Evolutionary conservation across 352 stramenopile genomes (phyloP).

Genomic region (Hyaloperonospora brassicae): DNA sequence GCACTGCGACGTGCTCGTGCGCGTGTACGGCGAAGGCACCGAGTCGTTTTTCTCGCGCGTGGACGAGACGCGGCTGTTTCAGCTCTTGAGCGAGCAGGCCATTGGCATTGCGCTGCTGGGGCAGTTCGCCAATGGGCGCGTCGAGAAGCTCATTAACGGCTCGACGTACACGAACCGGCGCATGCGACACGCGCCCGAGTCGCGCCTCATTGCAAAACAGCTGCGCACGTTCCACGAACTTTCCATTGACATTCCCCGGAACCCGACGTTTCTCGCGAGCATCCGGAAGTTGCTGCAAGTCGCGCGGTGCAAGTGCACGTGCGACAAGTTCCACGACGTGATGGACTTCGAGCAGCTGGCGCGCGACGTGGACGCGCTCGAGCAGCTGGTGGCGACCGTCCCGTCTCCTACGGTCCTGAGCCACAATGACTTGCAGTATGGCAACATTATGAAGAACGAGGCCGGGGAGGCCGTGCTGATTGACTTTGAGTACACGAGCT

Average conservation of each 20-base stretch:
- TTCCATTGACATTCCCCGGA: constrained; percentile 55
- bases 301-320: constrained; percentile 47
- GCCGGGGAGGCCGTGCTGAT: constrained; percentile 72
- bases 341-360: constrained; percentile 45
- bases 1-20: constrained; percentile 61
- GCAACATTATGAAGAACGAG: constrained; percentile 86
- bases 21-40: constrained; percentile 75
- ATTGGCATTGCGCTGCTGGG: constrained; percentile 70
- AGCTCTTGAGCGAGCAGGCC: constrained; percentile 55
- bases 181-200: constrained; percentile 54
- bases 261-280: constrained; percentile 47
- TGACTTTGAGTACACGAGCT: constrained; percentile 92
- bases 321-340: constrained; percentile 32
- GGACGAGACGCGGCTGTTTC: constrained; percentile 73
- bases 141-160: constrained; percentile 71
- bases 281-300: constrained; percentile 51
- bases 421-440: constrained; percentile 91
- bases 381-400: constrained; percentile 44
- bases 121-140: constrained; percentile 69
- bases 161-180: constrained; percentile 54
- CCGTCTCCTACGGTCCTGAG: constrained; percentile 75
- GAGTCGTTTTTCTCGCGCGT: constrained; percentile 72
- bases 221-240: constrained; percentile 66
- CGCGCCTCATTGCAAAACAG: constrained; percentile 47
- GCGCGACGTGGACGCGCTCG: constrained; percentile 46